Base-by-base conservation (phyloP, 2,329 filamentous ascomycete genomes). In the Xylariaceae sp. region DNA sequence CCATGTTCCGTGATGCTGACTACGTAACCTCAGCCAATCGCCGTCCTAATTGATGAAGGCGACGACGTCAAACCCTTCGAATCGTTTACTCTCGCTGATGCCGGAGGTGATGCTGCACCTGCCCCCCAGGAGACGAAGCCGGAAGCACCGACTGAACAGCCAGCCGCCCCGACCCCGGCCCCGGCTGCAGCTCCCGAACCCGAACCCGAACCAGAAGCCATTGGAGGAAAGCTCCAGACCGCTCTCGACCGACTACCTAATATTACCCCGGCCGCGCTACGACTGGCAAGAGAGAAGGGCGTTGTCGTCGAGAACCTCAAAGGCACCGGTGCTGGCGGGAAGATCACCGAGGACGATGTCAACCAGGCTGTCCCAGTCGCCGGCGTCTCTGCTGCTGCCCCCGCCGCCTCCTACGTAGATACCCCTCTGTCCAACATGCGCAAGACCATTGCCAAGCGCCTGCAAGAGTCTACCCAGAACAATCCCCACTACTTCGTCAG, bases 401-500 rank as follows among this genome's bases (percentile, higher is more conserved):
- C 84, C 56, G 85, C 80, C 45, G 82, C 91, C 58, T 78, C 83
- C 57, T 98, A 90, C 78, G 88, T 92, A 77, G 95, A 99, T 73
- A 85, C 85, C 60, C 90, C 92, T 62, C 85, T 93, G 67, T 89
- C 83, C 70, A 89, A 89, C 74, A 99, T 99, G 95, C 93, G 95
- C 82, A 98, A 97, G 87, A 93, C 90, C 65, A 99, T 99, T 75
- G 95, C 95, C 75, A 87, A 79, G 77, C 91, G 95, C 67, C 89
- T 99, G 57, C 88, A 88, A 71, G 84, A 96, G 80, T 98, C 93
- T 43, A 84, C 91, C 75, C 86, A 90, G 77, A 88, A 93, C 78
- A 98, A 97, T 84, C 95, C 95, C 59, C 95, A 98, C 84, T 99
- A 96, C 86, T 99, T 93, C 74, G 93, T 99, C 70, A 91, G 91